Evolutionary conservation across 1,139 yeast species (phyloP).

Genomic region (Arxiozyma slooffiae): DNA sequence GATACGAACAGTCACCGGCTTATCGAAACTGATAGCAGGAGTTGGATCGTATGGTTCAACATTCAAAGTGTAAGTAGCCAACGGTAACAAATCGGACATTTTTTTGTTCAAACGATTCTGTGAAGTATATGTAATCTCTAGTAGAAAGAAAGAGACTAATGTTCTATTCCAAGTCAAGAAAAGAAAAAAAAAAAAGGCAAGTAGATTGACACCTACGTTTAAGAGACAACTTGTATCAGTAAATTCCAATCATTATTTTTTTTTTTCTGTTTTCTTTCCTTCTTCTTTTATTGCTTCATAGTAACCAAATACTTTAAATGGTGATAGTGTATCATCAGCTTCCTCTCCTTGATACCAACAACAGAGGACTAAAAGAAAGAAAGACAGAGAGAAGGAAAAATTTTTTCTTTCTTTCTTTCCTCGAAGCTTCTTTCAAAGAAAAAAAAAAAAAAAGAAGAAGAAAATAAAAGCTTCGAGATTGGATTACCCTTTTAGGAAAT

Average conservation of each 20-base stretch:
- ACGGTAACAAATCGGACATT: constrained; percentile 67
- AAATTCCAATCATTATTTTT: too few species aligned
- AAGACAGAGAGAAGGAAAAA: background rate
- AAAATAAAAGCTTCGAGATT: too few species aligned
- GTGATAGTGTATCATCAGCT: background rate
- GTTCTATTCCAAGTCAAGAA: too few species aligned
- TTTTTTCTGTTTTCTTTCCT: too few species aligned
- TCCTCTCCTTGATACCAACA: background rate
- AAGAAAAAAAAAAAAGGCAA: too few species aligned
- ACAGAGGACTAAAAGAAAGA: background rate
- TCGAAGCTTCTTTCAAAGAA: background rate
- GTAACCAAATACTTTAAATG: background rate
- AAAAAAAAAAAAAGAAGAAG: too few species aligned
- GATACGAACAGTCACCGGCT: constrained; percentile 80
- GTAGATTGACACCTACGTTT: too few species aligned
- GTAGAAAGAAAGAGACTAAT: too few species aligned
- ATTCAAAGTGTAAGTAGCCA: constrained; percentile 77
- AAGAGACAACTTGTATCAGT: background rate
- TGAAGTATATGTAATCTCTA: too few species aligned
- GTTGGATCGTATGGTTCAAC: constrained; percentile 78
- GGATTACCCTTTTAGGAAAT: background rate
- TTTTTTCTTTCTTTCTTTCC: too few species aligned
- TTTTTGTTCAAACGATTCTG: background rate
- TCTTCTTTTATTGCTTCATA: too few species aligned
- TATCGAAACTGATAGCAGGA: constrained; percentile 76